Evolutionary conservation across 441 rosid species (phyloP).

Genomic region (Adansonia rubrostipa): DNA sequence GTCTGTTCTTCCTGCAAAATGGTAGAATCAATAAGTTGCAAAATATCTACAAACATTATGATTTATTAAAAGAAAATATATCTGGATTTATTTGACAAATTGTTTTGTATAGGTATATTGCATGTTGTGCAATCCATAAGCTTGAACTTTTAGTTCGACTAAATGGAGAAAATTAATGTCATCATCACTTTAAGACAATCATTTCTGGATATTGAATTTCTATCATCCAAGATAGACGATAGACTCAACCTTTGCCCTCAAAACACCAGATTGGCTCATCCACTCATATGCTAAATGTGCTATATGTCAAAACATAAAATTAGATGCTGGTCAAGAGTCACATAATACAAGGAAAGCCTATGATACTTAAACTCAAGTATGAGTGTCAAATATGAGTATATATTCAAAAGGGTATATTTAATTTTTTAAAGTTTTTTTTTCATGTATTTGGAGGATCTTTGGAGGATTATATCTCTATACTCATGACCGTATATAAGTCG

Average conservation of each 20-base stretch:
- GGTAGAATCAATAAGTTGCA: constrained; percentile 15
- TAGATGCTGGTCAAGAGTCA: neutral
- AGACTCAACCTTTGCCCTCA: neutral
- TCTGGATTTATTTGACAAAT: neutral
- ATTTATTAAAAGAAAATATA: constrained; percentile 12
- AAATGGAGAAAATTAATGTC: neutral
- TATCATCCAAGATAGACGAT: neutral
- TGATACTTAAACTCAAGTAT: too few relatives aligned
- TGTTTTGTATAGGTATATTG: neutral
- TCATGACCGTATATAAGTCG: too few relatives aligned
- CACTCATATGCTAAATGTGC: neutral
- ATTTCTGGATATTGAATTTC: constrained; percentile 9
- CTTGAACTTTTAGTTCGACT: neutral
- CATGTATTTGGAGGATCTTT: too few relatives aligned
- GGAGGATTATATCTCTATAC: too few relatives aligned
- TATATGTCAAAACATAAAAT: neutral
- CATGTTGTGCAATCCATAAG: constrained; percentile 10
- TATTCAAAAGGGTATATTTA: too few relatives aligned
- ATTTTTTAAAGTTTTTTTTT: too few relatives aligned
- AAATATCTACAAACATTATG: neutral
- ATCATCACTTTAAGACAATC: constrained; percentile 10
- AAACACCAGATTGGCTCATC: neutral
- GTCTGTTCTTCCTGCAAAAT: constrained; percentile 49
- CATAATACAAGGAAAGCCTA: neutral
- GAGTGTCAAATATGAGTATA: too few relatives aligned